phyloP scores from a whole-genome alignment of 257 asterid species.

The Solanum pennellii region DNA sequence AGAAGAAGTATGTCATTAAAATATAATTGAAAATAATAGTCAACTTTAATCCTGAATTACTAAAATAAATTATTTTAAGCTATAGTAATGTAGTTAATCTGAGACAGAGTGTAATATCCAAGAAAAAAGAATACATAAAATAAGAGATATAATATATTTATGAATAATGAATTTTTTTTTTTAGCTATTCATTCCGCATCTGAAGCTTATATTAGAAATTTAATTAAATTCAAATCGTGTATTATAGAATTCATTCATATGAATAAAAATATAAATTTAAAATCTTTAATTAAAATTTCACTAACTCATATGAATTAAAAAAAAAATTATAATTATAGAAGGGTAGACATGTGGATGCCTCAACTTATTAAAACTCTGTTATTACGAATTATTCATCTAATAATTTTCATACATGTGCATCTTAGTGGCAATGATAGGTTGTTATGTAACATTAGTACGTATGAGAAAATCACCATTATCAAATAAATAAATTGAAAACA shows the following conservation, averaged over 20 bases:
- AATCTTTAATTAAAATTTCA: too few species aligned
- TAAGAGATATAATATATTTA: background rate
- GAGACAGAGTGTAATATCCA: background rate
- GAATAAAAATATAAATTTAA: too few species aligned
- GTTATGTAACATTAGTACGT: background rate
- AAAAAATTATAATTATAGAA: background rate
- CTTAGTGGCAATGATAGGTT: background rate
- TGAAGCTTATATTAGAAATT: too few species aligned
- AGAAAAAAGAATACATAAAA: background rate
- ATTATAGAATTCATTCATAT: rapidly evolving
- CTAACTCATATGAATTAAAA: too few species aligned
- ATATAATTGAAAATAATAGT: too few species aligned
- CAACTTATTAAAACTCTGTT: background rate
- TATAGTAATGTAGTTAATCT: background rate
- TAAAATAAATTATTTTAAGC: too few species aligned
- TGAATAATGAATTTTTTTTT: background rate
- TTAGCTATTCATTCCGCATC: too few species aligned
- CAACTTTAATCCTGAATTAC: background rate
- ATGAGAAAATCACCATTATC: background rate
- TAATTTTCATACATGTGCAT: background rate
- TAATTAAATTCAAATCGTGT: too few species aligned
- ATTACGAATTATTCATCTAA: background rate
- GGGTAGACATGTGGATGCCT: background rate
- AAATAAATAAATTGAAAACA: too few species aligned
- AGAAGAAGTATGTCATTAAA: too few species aligned